Evolutionary conservation across 306 rosid genomes (phyloP).

Genomic region (Sicyos baderoa): DNA sequence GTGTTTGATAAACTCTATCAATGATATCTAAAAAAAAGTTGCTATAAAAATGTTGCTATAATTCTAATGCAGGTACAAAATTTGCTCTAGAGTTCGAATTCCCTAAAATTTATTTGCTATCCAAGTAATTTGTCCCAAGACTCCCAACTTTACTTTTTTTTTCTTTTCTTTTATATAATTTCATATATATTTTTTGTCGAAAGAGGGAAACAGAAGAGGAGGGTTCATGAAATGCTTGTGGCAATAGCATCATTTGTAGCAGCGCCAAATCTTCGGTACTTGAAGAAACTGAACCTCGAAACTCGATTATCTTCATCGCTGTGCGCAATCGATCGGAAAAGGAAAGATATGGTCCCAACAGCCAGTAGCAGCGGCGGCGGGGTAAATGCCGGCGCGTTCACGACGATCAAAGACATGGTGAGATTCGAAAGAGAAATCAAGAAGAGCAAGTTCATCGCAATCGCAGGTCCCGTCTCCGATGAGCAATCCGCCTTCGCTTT

Average conservation of each 20-base stretch:
- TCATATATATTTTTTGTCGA: too few species aligned
- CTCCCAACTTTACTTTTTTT: too few species aligned
- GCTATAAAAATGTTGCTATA: too few species aligned
- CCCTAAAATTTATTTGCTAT: too few species aligned
- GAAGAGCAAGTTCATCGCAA: conserved; percentile 87
- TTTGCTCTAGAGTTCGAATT: too few species aligned
- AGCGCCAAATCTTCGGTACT: conserved; percentile 15
- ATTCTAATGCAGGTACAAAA: too few species aligned
- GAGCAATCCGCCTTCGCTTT: conserved; percentile 73
- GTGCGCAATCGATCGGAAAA: conserved; percentile 29
- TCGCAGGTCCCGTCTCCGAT: conserved; percentile 61
- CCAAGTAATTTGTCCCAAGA: too few species aligned
- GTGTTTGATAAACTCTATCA: too few species aligned
- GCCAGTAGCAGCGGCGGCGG: conserved; percentile 20
- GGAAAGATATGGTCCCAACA: conserved; percentile 37
- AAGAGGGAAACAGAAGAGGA: neutral
- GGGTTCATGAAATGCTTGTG: conserved; percentile 1
- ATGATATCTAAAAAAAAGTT: too few species aligned
- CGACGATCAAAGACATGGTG: conserved; percentile 53
- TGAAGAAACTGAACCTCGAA: conserved; percentile 14
- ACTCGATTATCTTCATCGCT: conserved; percentile 36
- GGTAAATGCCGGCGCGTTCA: conserved; percentile 41
- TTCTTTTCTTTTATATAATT: too few species aligned
- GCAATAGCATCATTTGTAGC: conserved; percentile 1
- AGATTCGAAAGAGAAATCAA: conserved; percentile 61